A percentile compares a stretch with the other conserved stretches of the same genome.
Conservation (phyloP, 2,329 filamentous ascomycete genomes). For the Bipolaris gigantea region DNA sequence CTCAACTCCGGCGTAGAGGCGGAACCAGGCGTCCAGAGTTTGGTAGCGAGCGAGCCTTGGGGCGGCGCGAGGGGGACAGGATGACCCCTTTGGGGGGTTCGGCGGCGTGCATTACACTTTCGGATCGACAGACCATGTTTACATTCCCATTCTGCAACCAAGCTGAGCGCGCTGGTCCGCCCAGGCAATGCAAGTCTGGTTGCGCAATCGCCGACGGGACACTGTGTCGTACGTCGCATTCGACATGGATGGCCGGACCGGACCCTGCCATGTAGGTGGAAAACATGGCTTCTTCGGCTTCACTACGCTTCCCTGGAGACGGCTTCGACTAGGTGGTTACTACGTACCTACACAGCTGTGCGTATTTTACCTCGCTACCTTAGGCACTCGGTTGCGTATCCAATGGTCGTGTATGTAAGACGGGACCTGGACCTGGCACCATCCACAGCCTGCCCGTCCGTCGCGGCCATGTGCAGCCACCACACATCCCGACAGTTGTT, state of each 20-base stretch:
- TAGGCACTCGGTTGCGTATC: not conserved
- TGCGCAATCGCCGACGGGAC: slow-evolving; percentile 31
- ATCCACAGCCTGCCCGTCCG: slow-evolving; percentile 15
- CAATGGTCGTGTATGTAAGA: not conserved
- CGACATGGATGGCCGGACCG: slow-evolving; percentile 2
- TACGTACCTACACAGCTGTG: too few species aligned
- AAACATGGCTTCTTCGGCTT: slow-evolving; percentile 36
- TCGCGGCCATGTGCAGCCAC: slow-evolving; percentile 9
- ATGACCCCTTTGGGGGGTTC: slow-evolving; percentile 8
- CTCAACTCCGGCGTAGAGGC: not conserved
- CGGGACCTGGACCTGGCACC: slow-evolving; percentile 6
- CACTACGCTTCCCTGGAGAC: slow-evolving; percentile 53
- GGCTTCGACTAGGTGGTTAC: slow-evolving; percentile 60
- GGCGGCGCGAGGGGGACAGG: not conserved
- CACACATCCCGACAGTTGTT: slow-evolving; percentile 9
- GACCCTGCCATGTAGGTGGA: not conserved
- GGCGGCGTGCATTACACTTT: slow-evolving; percentile 5
- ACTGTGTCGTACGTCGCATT: slow-evolving; percentile 5
- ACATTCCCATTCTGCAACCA: not conserved
- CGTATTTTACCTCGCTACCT: not conserved
- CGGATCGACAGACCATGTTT: slow-evolving; percentile 3
- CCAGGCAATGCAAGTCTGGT: slow-evolving; percentile 12
- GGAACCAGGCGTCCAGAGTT: not conserved
- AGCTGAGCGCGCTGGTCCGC: slow-evolving; percentile 7
- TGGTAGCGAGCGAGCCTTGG: slow-evolving; percentile 3